These are phyloP conservation scores for Pistacia vera DNA, from an alignment of 345 rosid genomes.

Conservation along the genomic window DNA sequence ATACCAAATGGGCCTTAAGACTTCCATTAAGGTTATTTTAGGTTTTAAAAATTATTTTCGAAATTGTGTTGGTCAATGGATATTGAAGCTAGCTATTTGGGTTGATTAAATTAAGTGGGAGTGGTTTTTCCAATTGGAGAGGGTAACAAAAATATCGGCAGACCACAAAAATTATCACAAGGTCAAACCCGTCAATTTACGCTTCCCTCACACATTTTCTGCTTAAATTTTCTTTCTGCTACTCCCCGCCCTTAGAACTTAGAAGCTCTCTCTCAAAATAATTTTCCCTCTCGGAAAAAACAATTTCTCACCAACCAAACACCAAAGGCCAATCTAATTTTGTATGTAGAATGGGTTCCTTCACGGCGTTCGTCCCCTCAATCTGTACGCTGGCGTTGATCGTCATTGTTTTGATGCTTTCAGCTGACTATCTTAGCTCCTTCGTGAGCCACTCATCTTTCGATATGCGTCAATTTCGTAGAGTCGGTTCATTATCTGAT, in stretches of 20 bases:
- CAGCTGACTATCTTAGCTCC: conserved; percentile 21
- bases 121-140: neutral
- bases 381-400: conserved; percentile 24
- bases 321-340: neutral
- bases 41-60: too few species aligned
- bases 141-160: neutral
- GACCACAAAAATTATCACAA: neutral
- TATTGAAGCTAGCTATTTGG: too few species aligned
- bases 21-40: too few species aligned
- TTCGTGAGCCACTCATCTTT: conserved; percentile 22
- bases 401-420: conserved; percentile 22
- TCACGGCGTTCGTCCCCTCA: neutral
- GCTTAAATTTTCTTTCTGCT: neutral
- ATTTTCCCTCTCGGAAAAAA: conserved; percentile 23
- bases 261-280: neutral
- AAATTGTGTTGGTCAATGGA: too few species aligned
- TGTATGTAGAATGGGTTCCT: neutral
- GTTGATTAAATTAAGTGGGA: too few species aligned
- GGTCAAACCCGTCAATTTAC: conserved; percentile 3
- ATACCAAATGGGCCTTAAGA: too few species aligned
- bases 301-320: conserved; percentile 27
- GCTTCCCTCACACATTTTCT: neutral
- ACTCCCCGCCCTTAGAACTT: conserved; percentile 2
- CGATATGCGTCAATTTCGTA: conserved; percentile 33
- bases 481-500: conserved; percentile 26